Evolutionary conservation across 352 stramenopile genomes (phyloP), one percentile per base, ranked within the genome.

Genomic region (Pythium rhizo-oryzae): DNA sequence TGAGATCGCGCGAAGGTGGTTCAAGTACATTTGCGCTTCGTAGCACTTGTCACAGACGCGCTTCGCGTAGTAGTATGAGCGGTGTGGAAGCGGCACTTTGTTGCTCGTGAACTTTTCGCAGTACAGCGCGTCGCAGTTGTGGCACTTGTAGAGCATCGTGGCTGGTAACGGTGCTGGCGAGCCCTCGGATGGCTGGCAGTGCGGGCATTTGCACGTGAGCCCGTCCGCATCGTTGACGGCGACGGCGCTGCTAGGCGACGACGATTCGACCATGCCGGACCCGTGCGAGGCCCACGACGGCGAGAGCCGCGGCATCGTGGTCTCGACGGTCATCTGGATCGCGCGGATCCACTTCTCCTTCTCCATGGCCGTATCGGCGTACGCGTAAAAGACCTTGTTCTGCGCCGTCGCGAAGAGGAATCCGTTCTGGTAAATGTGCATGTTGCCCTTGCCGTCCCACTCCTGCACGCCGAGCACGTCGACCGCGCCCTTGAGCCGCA

Each of bases 361-460:
- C 66, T 96, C 88, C 85, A 96, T 93, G 30, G 88, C 77, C 35
- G 87, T 92, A 62, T 96, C 88, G 0, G 86, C 88, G 66, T 96
- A 96, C 23, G 86, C 86, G 69, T 96, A 96, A 64, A 96, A 96
- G 13, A 96, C 85, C 64, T 96, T 96, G 71, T 86, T 96, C 71
- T 96, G 88, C 33, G 86, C 81, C 54, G 88, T 96, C 16, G 86
- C 88, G 65, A 96, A 96, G 9, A 97, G 67, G 62, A 97, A 96
- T 5, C 91, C 91, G 68, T 94, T 79, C 62, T 90, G 77, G 69
- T 97, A 97, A 61, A 94, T 96, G 80, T 96, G 88, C 84, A 95
- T 96, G 71, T 96, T 96, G 65, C 88, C 91, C 71, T 96, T 96
- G 63, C 91, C 91, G 63, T 97, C 91, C 91, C 91, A 97, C 61